Base-by-base conservation (phyloP, 2,329 filamentous ascomycete genomes). In the Tolypocladium paradoxum region DNA sequence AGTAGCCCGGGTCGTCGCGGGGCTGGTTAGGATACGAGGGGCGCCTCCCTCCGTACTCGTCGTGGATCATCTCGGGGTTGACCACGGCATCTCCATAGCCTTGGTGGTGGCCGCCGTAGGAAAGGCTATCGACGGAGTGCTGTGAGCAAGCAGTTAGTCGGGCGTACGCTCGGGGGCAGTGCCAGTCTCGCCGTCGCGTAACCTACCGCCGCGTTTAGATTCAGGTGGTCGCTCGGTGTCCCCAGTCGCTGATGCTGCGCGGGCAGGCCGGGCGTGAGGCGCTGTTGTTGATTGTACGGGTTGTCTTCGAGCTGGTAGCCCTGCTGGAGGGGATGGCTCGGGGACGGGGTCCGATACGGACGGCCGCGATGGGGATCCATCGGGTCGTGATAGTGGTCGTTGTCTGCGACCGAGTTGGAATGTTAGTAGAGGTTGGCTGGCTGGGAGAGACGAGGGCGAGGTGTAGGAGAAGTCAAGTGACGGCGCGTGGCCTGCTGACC, bases 301-400 rank as follows among this genome's bases (percentile, higher is more conserved):
- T 84, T 81, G 68, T 95, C 88, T 46, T 93, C 85, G 48, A 95
- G 78, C 66, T 95, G 88, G 68, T 96, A 95, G 59, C 84, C 82
- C 61, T 85, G 81, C 55, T 82, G 81, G 18, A 86, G 72, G 31
- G 86, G 87, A 59, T 88, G 85, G 49, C 83, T 85, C 35, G 89
- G 88, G 48, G 89, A 93, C 51, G 88, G 88, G 53, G 87, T 82
- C 60, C 85, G 82, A 68, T 78, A 76, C 60, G 76, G 77, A 53
- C 63, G 64, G 37, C 60, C 62, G 16, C 33, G 52, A 55, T 70
- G 68, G 60, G 71, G 74, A 63, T 82, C 77, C 81, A 84, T 84
- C 55, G 71, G 74, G 57, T 74, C 75, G 67, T 79, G 75, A 72
- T 81, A 81, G 62, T 82, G 81, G 59, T 81, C 74, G 72, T 83